Base-by-base conservation (phyloP, 2,329 filamentous ascomycete genomes). In the Cladophialophora bantiana region DNA sequence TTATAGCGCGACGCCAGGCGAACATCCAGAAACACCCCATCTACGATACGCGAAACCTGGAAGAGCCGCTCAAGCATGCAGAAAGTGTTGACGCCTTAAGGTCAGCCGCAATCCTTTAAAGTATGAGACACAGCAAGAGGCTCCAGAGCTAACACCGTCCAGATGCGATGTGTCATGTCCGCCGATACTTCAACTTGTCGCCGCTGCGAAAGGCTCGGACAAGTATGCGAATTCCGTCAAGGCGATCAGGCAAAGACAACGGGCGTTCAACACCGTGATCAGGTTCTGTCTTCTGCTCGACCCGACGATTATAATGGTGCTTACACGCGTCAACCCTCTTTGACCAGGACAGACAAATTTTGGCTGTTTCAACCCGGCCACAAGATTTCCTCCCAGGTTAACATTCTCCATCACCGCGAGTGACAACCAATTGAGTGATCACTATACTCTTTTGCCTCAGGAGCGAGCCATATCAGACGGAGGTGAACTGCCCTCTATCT, bases 21-120 rank as follows among this genome's bases (percentile, higher is more conserved):
- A 42, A 4, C 13, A 42, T 42, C 13, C 40, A 42, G 40, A 42
- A 18, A 42, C 40, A 9, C 40, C 40, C 15, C 40, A 42, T 42
- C 40, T 42, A n/a, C 40, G 40, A n/a, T 42, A 42, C 40, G 40
- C 40, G 15, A 42, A 42, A 7, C 40, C 40, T n/a, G 40, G 40
- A 42, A 42, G 40, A 18, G 40, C 40, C 40, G 40, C 40, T 42
- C 40, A 42, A n/a, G 40, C 40, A 42, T 42, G 40, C 40, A 42
- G 40, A n/a, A 42, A 42, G 15, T 42, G 40, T 42, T 13, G 40
- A 7, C 40, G 40, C n/a, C 40, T 42, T n/a, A 42, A 42, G 40
- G 40, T 42, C 40, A 42, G 40, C 13, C 3, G 18, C 40, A 2
- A 5, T 42, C 15, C 7, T n/a, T 1, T n/a, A 10, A 18, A 42